These are phyloP conservation scores for Magnaporthiopsis incrustans DNA, from an alignment of 2,329 filamentous ascomycete species.

Conservation along the genomic window DNA sequence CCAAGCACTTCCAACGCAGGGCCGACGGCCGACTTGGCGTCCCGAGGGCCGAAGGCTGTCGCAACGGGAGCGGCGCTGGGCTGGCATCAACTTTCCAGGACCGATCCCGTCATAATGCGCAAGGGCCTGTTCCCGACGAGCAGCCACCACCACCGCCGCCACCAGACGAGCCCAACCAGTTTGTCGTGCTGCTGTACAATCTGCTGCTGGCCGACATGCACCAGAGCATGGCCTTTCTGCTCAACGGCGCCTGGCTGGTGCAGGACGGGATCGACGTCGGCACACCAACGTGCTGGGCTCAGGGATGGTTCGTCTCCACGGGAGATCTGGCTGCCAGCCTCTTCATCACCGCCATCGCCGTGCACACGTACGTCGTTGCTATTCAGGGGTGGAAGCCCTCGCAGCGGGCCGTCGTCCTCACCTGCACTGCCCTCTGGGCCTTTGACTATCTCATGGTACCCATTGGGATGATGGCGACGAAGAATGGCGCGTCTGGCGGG, in stretches of 20 bases:
- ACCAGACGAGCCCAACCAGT: slow-evolving; percentile 36
- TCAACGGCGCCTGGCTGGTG: slow-evolving; percentile 44
- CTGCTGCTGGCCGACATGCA: slow-evolving; percentile 51
- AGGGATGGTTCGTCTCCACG: slow-evolving; percentile 50
- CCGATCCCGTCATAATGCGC: background rate
- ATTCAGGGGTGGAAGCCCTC: slow-evolving; percentile 40
- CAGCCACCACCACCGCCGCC: background rate
- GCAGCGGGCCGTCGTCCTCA: slow-evolving; percentile 31
- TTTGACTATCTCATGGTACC: slow-evolving; percentile 40
- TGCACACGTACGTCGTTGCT: slow-evolving; percentile 49
- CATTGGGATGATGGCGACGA: slow-evolving; percentile 24
- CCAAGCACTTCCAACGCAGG: slow-evolving; percentile 15
- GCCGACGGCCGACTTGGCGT: background rate
- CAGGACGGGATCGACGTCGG: slow-evolving; percentile 39
- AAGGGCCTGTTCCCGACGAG: background rate
- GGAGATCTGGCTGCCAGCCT: slow-evolving; percentile 49
- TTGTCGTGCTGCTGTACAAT: slow-evolving; percentile 51
- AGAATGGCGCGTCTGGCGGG: slow-evolving; percentile 17
- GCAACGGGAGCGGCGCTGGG: slow-evolving; percentile 1
- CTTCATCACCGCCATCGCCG: slow-evolving; percentile 49
- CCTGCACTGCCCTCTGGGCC: slow-evolving; percentile 37
- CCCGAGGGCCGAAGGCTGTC: background rate
- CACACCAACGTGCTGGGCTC: slow-evolving; percentile 39
- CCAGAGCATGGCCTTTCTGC: slow-evolving; percentile 45
- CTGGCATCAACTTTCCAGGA: background rate